Percentiles rank a stretch among this genome's conserved stretches.
phyloP scores from a whole-genome alignment of 202 grass and related monocot genomes.

The Carex sylvatica region DNA sequence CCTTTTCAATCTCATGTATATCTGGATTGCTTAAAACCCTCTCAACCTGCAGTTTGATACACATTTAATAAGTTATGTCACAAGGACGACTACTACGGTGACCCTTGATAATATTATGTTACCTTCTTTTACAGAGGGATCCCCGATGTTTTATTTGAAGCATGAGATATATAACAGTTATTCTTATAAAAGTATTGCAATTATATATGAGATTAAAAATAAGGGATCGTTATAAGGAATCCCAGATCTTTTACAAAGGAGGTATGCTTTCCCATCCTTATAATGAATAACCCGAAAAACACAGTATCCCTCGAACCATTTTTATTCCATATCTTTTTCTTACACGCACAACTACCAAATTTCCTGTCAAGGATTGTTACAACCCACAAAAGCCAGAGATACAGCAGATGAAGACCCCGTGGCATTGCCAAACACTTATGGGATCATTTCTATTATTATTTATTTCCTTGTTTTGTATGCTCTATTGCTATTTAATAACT shows the following conservation, averaged over 20 bases:
- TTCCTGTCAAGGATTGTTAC: neutral
- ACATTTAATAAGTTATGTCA: neutral
- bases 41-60: constrained; percentile 53
- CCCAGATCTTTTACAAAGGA: too few species aligned
- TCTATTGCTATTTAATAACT: neutral
- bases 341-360: neutral
- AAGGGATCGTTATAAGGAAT: too few species aligned
- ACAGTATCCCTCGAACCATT: neutral
- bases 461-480: neutral
- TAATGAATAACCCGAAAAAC: neutral
- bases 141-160: constrained; percentile 15
- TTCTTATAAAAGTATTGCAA: constrained; percentile 1
- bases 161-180: constrained; percentile 13
- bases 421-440: neutral
- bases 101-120: neutral
- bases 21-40: constrained; percentile 72
- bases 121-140: neutral
- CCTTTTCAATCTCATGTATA: constrained; percentile 74
- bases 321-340: neutral
- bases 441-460: neutral
- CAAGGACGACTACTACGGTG: neutral
- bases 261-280: neutral
- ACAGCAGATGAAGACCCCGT: neutral
- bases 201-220: neutral
- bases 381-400: neutral